These are phyloP conservation scores for Thamnidium elegans DNA, from an alignment of 192 early-diverging fungal genomes.

Conservation along the genomic window DNA sequence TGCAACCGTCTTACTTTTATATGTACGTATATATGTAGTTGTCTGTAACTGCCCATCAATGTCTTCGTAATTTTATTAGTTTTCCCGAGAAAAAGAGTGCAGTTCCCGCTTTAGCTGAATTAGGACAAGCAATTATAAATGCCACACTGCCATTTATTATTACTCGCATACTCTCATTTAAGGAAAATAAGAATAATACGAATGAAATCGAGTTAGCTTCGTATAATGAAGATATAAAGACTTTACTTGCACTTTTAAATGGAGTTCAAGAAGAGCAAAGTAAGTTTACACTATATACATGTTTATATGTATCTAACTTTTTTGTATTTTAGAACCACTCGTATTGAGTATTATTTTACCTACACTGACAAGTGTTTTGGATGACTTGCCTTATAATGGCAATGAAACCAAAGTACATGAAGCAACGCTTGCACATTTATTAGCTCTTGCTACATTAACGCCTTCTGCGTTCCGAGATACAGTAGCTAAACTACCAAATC, in stretches of 20 bases:
- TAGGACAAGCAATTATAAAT: conserved; percentile 33
- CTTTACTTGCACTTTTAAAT: conserved; percentile 40
- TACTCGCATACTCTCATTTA: conserved; percentile 22
- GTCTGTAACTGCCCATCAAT: conserved; percentile 36
- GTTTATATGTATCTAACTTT: background rate
- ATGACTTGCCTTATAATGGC: conserved; percentile 16
- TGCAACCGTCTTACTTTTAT: background rate
- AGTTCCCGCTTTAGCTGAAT: conserved; percentile 3
- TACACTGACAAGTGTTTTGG: conserved; percentile 42
- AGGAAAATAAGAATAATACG: conserved; percentile 4
- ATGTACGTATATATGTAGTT: conserved; percentile 19
- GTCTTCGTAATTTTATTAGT: conserved; percentile 36
- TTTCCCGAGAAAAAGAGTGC: conserved; percentile 30
- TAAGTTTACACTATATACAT: conserved; percentile 22
- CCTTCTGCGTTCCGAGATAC: conserved; percentile 44
- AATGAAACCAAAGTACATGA: conserved; percentile 30
- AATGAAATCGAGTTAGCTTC: conserved; percentile 31
- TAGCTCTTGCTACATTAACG: conserved; percentile 40
- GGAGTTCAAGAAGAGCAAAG: conserved; percentile 38
- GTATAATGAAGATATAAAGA: conserved; percentile 50
- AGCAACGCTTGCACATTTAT: conserved; percentile 39
- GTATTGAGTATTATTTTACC: conserved; percentile 45
- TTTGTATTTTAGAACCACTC: conserved; percentile 23
- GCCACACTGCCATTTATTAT: conserved; percentile 32
- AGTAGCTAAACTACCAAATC: conserved; percentile 29